A percentile compares a stretch with the other conserved stretches of the same genome.
phyloP scores from a whole-genome alignment of 805 yeast species.

The Saccharomyces jurei region DNA sequence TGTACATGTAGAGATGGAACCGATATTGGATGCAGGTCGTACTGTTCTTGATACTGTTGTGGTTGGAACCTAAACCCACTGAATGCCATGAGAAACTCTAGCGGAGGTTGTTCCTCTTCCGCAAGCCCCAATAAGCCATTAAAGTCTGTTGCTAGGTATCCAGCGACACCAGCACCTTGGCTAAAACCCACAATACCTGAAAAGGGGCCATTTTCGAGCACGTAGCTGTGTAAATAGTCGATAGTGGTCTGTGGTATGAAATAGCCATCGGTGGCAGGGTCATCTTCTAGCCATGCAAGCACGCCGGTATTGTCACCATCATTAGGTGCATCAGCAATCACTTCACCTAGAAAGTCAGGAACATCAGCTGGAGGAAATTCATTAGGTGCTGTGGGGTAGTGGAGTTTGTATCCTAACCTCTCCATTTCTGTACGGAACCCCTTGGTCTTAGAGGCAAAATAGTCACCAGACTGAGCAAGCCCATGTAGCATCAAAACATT shows the following conservation, averaged over 20 bases:
- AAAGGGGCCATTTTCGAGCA: conserved; percentile 60
- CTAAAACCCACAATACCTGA: conserved; percentile 85
- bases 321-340: conserved; percentile 26
- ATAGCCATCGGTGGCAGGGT: conserved; percentile 34
- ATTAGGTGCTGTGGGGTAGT: conserved; percentile 72
- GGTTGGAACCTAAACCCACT: conserved; percentile 49
- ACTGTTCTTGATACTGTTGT: conserved; percentile 22
- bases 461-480: conserved; percentile 71
- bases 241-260: conserved; percentile 33
- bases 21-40: conserved; percentile 22
- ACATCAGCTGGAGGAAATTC: conserved; percentile 51
- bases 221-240: conserved; percentile 35
- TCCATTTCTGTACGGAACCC: conserved; percentile 69
- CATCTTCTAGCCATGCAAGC: conserved; percentile 61
- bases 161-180: conserved; percentile 91
- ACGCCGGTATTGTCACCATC: conserved; percentile 22
- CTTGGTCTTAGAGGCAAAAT: conserved; percentile 76
- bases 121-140: conserved; percentile 37
- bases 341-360: conserved; percentile 42
- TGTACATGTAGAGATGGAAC: conserved; percentile 62
- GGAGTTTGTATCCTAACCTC: conserved; percentile 51
- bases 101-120: conserved; percentile 33
- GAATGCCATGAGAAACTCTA: conserved; percentile 68
- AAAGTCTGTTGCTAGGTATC: conserved; percentile 48
- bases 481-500: conserved; percentile 85